Evolutionary conservation across 352 stramenopile species (phyloP).

Genomic region (Globisporangium ultimum): DNA sequence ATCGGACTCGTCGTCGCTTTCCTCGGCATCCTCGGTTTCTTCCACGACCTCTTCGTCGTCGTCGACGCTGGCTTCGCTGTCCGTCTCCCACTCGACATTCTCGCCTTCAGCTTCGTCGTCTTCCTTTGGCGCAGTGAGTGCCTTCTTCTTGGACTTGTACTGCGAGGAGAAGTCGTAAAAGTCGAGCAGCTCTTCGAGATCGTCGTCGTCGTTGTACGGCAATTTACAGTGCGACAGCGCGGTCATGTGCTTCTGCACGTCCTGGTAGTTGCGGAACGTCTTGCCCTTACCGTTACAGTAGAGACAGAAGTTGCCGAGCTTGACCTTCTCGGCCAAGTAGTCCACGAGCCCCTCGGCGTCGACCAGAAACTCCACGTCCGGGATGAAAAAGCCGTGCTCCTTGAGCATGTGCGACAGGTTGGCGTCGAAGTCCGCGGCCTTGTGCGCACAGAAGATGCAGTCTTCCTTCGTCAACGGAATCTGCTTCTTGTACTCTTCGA

Average conservation of each 20-base stretch:
- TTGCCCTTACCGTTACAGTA: slow-evolving; percentile 93
- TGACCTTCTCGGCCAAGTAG: slow-evolving; percentile 96
- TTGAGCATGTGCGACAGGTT: slow-evolving; percentile 91
- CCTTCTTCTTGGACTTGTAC: slow-evolving; percentile 38
- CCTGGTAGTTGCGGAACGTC: slow-evolving; percentile 85
- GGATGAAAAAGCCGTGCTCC: slow-evolving; percentile 95
- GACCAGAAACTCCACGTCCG: slow-evolving; percentile 90
- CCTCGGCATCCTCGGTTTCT: slow-evolving; percentile 39
- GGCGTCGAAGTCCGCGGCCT: slow-evolving; percentile 57
- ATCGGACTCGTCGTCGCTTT: slow-evolving; percentile 43
- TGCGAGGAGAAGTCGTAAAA: slow-evolving; percentile 91
- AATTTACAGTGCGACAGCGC: slow-evolving; percentile 90
- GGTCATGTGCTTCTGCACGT: slow-evolving; percentile 95
- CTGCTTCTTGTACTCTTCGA: slow-evolving; percentile 77
- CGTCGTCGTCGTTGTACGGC: slow-evolving; percentile 86
- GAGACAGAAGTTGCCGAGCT: slow-evolving; percentile 92
- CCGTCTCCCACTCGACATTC: slow-evolving; percentile 72
- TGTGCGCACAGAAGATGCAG: slow-evolving; percentile 81
- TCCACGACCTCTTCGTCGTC: slow-evolving; percentile 74
- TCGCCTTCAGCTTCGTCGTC: slow-evolving; percentile 33
- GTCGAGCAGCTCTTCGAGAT: slow-evolving; percentile 86
- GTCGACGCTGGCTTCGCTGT: slow-evolving; percentile 75
- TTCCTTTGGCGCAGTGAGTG: slow-evolving; percentile 12
- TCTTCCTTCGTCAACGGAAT: slow-evolving; percentile 72
- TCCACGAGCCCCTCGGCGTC: slow-evolving; percentile 89